Conservation (phyloP, 2,329 filamentous ascomycete species). For the Cladosporium velox region DNA sequence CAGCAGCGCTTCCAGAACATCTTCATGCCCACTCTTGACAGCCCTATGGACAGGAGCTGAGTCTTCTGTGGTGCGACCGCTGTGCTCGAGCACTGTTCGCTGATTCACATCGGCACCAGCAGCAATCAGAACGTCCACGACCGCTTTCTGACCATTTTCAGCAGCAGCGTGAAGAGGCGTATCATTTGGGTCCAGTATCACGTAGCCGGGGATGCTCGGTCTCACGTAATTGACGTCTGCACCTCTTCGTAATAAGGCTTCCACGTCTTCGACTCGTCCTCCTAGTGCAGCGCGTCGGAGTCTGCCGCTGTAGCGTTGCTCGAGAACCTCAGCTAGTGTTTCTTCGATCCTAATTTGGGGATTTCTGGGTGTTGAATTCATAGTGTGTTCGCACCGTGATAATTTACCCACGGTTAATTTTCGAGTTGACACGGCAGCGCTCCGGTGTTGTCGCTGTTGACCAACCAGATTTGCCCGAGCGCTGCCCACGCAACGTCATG, state of each 20-base stretch:
- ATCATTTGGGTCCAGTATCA: background rate
- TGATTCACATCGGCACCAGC: background rate
- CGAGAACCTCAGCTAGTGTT: background rate
- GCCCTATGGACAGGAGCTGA: background rate
- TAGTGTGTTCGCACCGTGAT: too few species aligned
- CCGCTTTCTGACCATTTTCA: background rate
- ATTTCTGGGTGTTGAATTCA: too few species aligned
- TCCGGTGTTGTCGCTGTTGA: background rate
- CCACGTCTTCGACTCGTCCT: background rate
- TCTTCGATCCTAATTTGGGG: background rate
- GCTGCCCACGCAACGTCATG: background rate
- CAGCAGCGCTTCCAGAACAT: background rate
- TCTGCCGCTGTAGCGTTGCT: background rate
- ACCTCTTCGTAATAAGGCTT: background rate
- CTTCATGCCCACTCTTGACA: background rate
- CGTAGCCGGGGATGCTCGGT: background rate
- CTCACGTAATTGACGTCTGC: background rate
- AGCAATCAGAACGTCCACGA: background rate
- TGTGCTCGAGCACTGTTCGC: slow-evolving; percentile 1
- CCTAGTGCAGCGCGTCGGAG: background rate
- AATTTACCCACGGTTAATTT: too few species aligned
- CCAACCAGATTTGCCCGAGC: background rate
- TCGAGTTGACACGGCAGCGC: too few species aligned
- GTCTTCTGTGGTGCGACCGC: background rate
- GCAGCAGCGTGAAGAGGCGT: background rate